Percentiles rank a stretch among this genome's conserved stretches.
Evolutionary conservation across 352 stramenopile genomes (phyloP).

Genomic region (Phytophthora tubulina): DNA sequence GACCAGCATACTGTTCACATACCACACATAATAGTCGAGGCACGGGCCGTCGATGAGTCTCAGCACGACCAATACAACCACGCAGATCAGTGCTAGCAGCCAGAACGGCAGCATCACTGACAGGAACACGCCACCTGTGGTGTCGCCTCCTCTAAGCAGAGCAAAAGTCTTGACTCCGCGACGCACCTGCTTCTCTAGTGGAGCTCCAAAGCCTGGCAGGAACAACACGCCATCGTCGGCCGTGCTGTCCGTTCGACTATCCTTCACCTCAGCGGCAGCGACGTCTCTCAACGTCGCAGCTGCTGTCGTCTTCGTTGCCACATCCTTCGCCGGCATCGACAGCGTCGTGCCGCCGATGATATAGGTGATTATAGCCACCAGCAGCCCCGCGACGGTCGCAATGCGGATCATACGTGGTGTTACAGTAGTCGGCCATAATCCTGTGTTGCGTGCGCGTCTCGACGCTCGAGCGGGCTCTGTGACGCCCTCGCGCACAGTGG

Average conservation of each 20-base stretch:
- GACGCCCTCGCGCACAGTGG: conserved; percentile 20
- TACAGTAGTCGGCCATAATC: conserved; percentile 2
- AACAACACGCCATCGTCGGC: conserved; percentile 60
- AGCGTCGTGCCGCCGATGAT: conserved; percentile 32
- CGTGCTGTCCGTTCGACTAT: conserved; percentile 24
- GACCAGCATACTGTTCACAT: conserved; percentile 69
- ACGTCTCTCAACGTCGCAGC: conserved; percentile 3
- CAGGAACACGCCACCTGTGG: conserved; percentile 11
- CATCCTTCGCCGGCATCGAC: conserved; percentile 8
- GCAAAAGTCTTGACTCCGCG: conserved; percentile 9
- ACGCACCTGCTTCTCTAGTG: conserved; percentile 73
- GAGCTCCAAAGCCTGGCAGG: conserved; percentile 72
- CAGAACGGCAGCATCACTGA: conserved; percentile 28
- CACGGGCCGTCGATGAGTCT: conserved; percentile 34
- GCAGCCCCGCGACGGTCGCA: conserved; percentile 32
- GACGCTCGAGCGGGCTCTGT: neutral
- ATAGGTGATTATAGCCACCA: conserved; percentile 40
- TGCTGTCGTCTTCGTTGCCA: neutral
- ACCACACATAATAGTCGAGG: conserved; percentile 46
- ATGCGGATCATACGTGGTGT: conserved; percentile 39
- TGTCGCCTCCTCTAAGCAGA: conserved; percentile 6
- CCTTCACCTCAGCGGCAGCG: neutral
- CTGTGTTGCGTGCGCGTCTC: neutral
- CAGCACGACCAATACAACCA: conserved; percentile 37
- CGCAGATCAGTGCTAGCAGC: conserved; percentile 27